phyloP scores from a whole-genome alignment of 1,284 basidiomycete species.

The Cystobasidium sp. region DNA sequence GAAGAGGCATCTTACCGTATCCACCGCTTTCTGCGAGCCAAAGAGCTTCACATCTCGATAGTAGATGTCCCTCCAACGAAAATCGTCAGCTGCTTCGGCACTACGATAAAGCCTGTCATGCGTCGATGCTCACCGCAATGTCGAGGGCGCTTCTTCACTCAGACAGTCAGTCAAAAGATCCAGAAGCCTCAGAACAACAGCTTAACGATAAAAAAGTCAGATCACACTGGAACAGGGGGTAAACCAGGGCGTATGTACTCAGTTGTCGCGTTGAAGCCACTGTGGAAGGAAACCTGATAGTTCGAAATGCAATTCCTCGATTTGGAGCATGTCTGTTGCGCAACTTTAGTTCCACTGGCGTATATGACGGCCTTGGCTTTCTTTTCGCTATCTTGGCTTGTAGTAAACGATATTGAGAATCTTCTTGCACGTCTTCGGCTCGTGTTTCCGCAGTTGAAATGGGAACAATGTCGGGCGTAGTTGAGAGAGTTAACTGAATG shows the following conservation, averaged over 20 bases:
- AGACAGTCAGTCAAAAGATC: constrained; percentile 27
- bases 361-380: background rate
- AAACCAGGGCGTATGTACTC: background rate
- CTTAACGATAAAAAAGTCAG: background rate
- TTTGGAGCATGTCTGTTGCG: background rate
- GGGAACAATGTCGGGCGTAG: background rate
- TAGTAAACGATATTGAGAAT: background rate
- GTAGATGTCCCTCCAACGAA: constrained; percentile 71
- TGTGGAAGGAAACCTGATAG: constrained; percentile 5
- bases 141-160: background rate
- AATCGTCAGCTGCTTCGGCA: background rate
- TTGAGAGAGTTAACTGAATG: constrained; percentile 23
- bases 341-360: background rate
- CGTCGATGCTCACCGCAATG: background rate
- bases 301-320: background rate
- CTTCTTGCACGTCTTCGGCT: background rate
- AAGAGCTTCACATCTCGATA: constrained; percentile 82
- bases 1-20: constrained; percentile 62
- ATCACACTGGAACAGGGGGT: background rate
- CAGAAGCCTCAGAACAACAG: constrained; percentile 1
- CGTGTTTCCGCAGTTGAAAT: background rate
- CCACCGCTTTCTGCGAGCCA: constrained; percentile 71
- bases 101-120: background rate
- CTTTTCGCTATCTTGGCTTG: constrained; percentile 24
- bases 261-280: constrained; percentile 14